phyloP scores from a whole-genome alignment of 208 protist genomes.

The Willaertia magna region DNA sequence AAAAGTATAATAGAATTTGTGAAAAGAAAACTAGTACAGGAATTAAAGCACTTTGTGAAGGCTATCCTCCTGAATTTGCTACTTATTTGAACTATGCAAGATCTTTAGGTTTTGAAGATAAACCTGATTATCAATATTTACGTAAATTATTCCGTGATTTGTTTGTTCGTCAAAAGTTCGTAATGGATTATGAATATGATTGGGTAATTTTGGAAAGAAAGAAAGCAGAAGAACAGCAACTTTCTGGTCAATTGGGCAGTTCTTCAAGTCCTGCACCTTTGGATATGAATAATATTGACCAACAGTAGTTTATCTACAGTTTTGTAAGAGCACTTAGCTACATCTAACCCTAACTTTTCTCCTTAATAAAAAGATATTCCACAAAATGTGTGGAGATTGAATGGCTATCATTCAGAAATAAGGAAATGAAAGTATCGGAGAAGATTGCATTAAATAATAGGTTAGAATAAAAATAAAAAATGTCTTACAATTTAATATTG shows the following conservation, averaged over 20 bases:
- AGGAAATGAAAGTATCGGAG: no score
- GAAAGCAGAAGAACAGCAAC: background rate
- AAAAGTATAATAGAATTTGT: conserved; percentile 17
- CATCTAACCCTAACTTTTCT: no score
- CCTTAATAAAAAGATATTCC: no score
- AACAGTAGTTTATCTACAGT: no score
- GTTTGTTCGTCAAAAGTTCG: conserved; percentile 90
- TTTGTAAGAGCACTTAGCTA: no score
- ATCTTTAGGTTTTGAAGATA: conserved; percentile 92
- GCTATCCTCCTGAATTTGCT: conserved; percentile 80
- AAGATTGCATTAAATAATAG: no score
- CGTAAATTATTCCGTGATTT: conserved; percentile 92
- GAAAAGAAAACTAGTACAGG: background rate
- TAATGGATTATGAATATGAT: conserved; percentile 96
- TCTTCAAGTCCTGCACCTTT: no score
- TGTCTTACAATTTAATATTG: no score
- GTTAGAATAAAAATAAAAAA: no score
- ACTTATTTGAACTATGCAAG: conserved; percentile 93
- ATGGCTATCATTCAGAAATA: no score
- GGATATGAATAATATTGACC: no score
- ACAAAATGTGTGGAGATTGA: no score
- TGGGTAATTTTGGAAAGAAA: conserved; percentile 66
- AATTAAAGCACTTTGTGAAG: conserved; percentile 19
- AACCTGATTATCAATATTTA: conserved; percentile 96
- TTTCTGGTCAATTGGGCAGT: background rate